Base-by-base conservation (phyloP, 2,329 filamentous ascomycete species). In the Botrytis hyacinthi region DNA sequence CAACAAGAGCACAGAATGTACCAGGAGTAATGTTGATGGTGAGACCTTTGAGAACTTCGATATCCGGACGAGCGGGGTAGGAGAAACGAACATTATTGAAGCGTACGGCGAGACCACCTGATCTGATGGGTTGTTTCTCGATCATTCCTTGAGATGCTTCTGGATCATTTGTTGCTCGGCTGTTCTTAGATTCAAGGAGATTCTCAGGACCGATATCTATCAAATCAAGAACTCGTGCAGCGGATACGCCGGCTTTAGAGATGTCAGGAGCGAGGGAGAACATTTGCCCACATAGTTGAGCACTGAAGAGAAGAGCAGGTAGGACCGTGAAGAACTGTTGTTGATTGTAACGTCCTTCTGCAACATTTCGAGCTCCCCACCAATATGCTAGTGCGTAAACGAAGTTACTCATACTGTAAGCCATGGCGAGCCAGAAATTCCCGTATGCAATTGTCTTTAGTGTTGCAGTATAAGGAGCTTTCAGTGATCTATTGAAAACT, bases 371-470 rank as follows among this genome's bases (percentile, higher is more conserved):
- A 0, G 91, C 87, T 8, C 92, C 92, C 91, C 92, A 94, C 91
- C 91, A 94, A 81, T 93, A 94, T 1, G 91, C 90, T 71, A 95
- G 86, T 0, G 91, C 91, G 79, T 94, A 92, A 37, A 93, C 87
- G 60, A 92, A 84, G 78, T 91, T 92, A 37, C 89, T 87, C 12
- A 87, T 83, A 76, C 86, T 87, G 79, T 89, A 88, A 22, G 88
- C 85, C 35, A 90, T 83, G 12, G 89, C 88, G 12, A 90, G 85
- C 85, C 70, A 87, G 91, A 46, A 90, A 80, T 79, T 29, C 83
- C 86, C 46, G 83, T 84, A 26, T 82, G 79, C 59, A 37, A 65
- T 72, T n/a, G 48, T 66, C 22, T 63, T 63, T 1, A 84, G 80
- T 82, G 83, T 91, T 81, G 84, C 91, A 69, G 87, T 86, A 4